These are phyloP conservation scores for Lepiota brunneoincarnata DNA, from an alignment of 768 basidiomycete species.

Conservation along the genomic window DNA sequence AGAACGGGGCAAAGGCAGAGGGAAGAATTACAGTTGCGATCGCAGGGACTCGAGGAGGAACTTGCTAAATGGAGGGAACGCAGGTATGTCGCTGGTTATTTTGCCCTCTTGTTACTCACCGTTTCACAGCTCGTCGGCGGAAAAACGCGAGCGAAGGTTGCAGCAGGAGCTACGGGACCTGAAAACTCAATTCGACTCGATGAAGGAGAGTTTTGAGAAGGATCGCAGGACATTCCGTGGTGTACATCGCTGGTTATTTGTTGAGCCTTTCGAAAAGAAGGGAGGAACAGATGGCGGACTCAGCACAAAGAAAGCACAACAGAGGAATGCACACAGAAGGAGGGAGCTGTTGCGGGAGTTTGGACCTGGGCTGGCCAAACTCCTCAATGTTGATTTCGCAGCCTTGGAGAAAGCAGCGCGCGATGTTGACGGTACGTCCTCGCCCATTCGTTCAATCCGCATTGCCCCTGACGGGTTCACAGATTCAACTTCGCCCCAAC, in stretches of 20 bases:
- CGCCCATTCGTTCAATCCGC: background rate
- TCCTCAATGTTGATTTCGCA: slow-evolving; percentile 33
- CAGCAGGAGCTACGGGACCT: slow-evolving; percentile 31
- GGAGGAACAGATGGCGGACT: slow-evolving; percentile 4
- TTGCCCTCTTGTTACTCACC: background rate
- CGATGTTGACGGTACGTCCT: background rate
- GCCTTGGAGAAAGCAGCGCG: slow-evolving; percentile 22
- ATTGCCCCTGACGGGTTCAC: too few relatives aligned
- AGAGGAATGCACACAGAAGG: slow-evolving; percentile 3
- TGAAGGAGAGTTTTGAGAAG: slow-evolving; percentile 30
- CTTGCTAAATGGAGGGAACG: slow-evolving; percentile 3
- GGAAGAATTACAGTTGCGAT: slow-evolving; percentile 18
- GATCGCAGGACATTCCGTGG: slow-evolving; percentile 54
- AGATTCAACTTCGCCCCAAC: too few relatives aligned
- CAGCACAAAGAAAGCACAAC: slow-evolving; percentile 8
- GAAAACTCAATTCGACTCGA: slow-evolving; percentile 40
- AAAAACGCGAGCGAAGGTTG: slow-evolving; percentile 11
- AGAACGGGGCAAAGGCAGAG: slow-evolving; percentile 20
- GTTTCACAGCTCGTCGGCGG: slow-evolving; percentile 2
- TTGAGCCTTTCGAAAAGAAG: slow-evolving; percentile 12
- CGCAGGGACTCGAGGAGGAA: slow-evolving; percentile 23
- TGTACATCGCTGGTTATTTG: slow-evolving; percentile 36
- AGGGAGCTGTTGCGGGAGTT: slow-evolving; percentile 9
- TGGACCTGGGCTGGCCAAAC: slow-evolving; percentile 14
- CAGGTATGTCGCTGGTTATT: slow-evolving; percentile 1